Percentiles rank a stretch among this genome's conserved stretches.
phyloP scores from a whole-genome alignment of 495 filamentous ascomycete genomes.

The Hypoxylon intermedium region DNA sequence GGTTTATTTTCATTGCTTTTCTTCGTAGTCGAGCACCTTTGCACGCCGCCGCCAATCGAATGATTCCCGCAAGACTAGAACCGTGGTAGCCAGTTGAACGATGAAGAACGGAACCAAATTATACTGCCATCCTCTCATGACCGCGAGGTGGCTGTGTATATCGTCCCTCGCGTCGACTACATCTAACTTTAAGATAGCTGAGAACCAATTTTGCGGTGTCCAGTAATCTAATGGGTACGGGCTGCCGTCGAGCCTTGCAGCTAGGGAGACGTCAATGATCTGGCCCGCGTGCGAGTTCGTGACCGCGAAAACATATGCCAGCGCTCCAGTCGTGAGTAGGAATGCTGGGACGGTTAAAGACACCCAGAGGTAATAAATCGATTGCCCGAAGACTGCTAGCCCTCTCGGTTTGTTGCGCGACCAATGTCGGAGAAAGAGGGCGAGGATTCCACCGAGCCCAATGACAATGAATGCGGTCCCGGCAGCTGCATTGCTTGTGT shows the following conservation, averaged over 20 bases:
- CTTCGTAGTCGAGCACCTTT: background rate
- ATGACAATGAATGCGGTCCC: constrained; percentile 58
- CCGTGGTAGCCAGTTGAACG: constrained; percentile 46
- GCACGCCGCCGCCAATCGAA: constrained; percentile 27
- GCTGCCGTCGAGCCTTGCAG: constrained; percentile 41
- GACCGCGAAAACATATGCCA: constrained; percentile 56
- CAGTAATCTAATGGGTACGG: constrained; percentile 56
- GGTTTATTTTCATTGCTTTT: constrained; percentile 9
- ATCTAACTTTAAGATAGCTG: constrained; percentile 56
- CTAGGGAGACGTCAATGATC: constrained; percentile 47
- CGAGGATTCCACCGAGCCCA: constrained; percentile 53
- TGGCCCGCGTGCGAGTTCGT: constrained; percentile 52
- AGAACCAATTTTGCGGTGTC: constrained; percentile 65
- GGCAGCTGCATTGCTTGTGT: constrained; percentile 58
- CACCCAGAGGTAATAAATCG: constrained; percentile 51
- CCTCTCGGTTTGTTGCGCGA: constrained; percentile 35
- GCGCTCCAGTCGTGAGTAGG: constrained; percentile 53
- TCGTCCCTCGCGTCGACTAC: constrained; percentile 45
- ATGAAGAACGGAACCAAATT: constrained; percentile 62
- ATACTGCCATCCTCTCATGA: constrained; percentile 62
- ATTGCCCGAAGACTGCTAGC: constrained; percentile 12
- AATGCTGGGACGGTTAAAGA: constrained; percentile 50
- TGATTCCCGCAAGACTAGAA: constrained; percentile 33
- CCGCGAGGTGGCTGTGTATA: constrained; percentile 49
- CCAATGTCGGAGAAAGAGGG: constrained; percentile 46